Conservation (phyloP, 148 eudicot species). For the Dianthus caryophyllus region DNA sequence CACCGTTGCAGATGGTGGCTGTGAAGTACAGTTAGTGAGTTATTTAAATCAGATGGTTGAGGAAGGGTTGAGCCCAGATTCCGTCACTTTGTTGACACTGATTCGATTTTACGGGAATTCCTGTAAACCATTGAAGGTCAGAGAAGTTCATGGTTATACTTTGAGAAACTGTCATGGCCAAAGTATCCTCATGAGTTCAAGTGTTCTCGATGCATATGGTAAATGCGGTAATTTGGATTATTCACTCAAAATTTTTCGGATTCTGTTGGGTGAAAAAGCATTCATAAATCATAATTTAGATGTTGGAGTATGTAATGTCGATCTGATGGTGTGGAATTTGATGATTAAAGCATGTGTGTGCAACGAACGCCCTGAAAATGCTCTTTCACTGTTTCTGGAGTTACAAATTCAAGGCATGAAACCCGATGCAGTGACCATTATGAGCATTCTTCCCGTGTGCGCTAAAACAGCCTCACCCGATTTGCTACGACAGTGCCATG, state of each 20-base stretch:
- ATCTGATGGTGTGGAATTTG: slow-evolving; percentile 53
- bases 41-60: slow-evolving; percentile 42
- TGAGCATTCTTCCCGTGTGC: slow-evolving; percentile 59
- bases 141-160: slow-evolving; percentile 61
- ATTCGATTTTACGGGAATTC: slow-evolving; percentile 43
- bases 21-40: slow-evolving; percentile 28
- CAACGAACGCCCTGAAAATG: slow-evolving; percentile 41
- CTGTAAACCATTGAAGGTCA: slow-evolving; percentile 39
- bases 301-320: slow-evolving; percentile 29
- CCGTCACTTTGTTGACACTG: slow-evolving; percentile 48
- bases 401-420: slow-evolving; percentile 39
- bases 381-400: slow-evolving; percentile 43
- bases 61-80: slow-evolving; percentile 50
- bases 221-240: slow-evolving; percentile 50
- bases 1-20: slow-evolving; percentile 36
- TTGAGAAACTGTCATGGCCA: slow-evolving; percentile 36
- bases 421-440: slow-evolving; percentile 50
- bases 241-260: slow-evolving; percentile 47
- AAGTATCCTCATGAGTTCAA: slow-evolving; percentile 39
- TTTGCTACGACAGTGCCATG: slow-evolving; percentile 69
- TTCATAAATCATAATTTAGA: slow-evolving; percentile 24
- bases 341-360: slow-evolving; percentile 57
- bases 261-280: slow-evolving; percentile 28
- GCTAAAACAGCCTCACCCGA: slow-evolving; percentile 49
- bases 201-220: slow-evolving; percentile 68